Percentiles rank a stretch among this genome's conserved stretches.
Evolutionary conservation across 2,329 filamentous ascomycete species (phyloP).

Genomic region (Didymosphaeria variabile): DNA sequence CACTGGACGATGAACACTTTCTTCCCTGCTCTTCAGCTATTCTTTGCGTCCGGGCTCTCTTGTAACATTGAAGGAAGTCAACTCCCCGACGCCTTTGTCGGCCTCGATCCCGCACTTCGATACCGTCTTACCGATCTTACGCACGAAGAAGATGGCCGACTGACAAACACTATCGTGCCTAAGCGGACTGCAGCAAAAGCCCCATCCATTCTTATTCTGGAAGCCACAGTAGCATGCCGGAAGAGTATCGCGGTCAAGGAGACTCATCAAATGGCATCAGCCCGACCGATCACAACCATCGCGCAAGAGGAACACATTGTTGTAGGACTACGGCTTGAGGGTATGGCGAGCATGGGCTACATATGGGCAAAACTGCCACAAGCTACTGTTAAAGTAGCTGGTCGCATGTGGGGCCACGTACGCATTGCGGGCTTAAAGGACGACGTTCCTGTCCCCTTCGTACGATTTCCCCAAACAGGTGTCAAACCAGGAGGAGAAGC

Average conservation of each 20-base stretch:
- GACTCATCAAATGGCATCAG: not conserved
- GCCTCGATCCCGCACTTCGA: conserved; percentile 36
- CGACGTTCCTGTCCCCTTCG: conserved; percentile 34
- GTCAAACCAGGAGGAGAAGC: conserved; percentile 24
- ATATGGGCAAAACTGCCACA: conserved; percentile 28
- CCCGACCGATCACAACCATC: conserved; percentile 17
- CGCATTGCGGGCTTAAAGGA: conserved; percentile 30
- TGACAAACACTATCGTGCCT: conserved; percentile 28
- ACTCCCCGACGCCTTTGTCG: conserved; percentile 26
- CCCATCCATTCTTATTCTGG: conserved; percentile 30
- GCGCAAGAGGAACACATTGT: conserved; percentile 32
- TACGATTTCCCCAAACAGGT: conserved; percentile 20
- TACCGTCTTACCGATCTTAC: conserved; percentile 40
- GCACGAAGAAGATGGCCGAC: conserved; percentile 36
- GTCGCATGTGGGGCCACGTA: conserved; percentile 32
- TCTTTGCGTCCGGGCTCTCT: conserved; percentile 40
- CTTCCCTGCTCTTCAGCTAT: conserved; percentile 41
- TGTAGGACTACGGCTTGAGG: conserved; percentile 36
- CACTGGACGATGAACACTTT: conserved; percentile 42
- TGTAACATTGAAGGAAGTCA: conserved; percentile 34
- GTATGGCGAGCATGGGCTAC: conserved; percentile 36
- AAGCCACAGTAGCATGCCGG: conserved; percentile 30
- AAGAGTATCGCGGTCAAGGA: conserved; percentile 31
- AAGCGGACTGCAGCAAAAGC: conserved; percentile 20
- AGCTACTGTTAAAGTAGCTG: not conserved